Base-by-base conservation (phyloP, 257 asterid species). In the Solanum megistacrolobum region DNA sequence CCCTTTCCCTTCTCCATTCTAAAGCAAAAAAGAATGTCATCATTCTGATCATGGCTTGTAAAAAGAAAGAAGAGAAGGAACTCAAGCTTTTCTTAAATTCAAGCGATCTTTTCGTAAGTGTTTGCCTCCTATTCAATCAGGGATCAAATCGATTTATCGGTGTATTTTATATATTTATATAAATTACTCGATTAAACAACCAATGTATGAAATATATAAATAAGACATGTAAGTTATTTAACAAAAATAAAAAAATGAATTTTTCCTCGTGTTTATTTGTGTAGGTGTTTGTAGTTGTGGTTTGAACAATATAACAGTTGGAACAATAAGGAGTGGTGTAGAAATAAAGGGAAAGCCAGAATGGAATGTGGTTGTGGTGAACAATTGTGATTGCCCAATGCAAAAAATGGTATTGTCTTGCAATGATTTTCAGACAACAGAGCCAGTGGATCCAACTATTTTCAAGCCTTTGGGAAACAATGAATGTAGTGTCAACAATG, bases 341-440 rank as follows among this genome's bases (percentile, higher is more conserved):
- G 87, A 87, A 68, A 82, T 82, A 82, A 41, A 46, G 31, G 89
- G 83, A 21, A 66, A 87, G 55, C 20, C 89, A 68, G 89, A 87
- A n/a, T 87, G 89, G 89, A 87, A 87, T 25, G 89, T 87, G 7
- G 58, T 81, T 32, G 83, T 87, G 9, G 83, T 87, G 87, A 87
- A 87, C 35, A 87, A 72, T 41, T 87, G 89, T 60, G 85, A 87
- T 38, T 86, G 88, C 16, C 74, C 85, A 2, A 83, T 75, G 62
- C n/a, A 69, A 87, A 81, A 87, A 2, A 13, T 87, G 52, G n/a
- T 87, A 10, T 68, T 87, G 35, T 66, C 87, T 7, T 87, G 89
- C 31, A 10, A 68, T 12, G 89, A 12, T 43, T 87, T 87, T 81
- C 83, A 81, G 35, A 81, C 72, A 25, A 75, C 66, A 21, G 89